These are phyloP conservation scores for Angophora floribunda DNA, from an alignment of 345 rosid species.

Conservation along the genomic window DNA sequence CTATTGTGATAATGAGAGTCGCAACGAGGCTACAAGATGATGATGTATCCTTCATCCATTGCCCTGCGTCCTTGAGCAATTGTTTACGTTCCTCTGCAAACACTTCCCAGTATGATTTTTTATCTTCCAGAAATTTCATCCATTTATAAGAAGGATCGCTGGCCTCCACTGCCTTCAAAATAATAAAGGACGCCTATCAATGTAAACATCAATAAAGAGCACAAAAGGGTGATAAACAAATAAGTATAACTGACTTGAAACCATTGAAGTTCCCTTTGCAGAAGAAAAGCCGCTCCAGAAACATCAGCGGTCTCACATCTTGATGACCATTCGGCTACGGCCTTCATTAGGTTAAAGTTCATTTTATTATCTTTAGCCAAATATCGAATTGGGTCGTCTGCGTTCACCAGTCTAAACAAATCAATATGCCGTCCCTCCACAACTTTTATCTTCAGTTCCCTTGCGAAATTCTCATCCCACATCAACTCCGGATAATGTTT, in stretches of 20 bases:
- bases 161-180: neutral
- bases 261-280: neutral
- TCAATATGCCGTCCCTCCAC: neutral
- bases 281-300: neutral
- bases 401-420: neutral
- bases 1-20: neutral
- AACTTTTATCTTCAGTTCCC: neutral
- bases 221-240: neutral
- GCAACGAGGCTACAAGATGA: neutral
- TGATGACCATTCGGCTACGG: fast-evolving
- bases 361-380: neutral
- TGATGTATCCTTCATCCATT: neutral
- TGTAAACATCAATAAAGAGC: neutral
- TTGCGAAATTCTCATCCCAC: neutral
- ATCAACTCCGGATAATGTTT: neutral
- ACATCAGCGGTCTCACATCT: neutral
- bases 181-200: neutral
- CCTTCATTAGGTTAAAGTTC: neutral
- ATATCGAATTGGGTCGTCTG: neutral
- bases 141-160: neutral
- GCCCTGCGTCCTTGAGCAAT: neutral
- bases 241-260: neutral
- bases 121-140: fast-evolving
- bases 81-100: fast-evolving
- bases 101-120: neutral